phyloP scores from a whole-genome alignment of 2,329 filamentous ascomycete species.

The Lasiodiplodia theobromae region DNA sequence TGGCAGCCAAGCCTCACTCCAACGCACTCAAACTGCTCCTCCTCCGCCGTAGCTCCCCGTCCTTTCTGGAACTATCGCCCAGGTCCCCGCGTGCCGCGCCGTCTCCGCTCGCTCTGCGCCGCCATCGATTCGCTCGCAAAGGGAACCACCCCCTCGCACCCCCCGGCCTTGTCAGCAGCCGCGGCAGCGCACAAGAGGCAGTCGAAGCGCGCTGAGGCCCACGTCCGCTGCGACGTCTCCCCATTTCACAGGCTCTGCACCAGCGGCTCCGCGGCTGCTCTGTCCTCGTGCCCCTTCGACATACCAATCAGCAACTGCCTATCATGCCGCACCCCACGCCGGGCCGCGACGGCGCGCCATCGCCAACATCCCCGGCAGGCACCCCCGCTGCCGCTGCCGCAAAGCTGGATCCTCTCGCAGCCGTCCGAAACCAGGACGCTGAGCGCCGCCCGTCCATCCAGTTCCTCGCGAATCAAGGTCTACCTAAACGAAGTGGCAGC shows the following conservation, averaged over 20 bases:
- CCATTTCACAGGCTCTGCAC: slow-evolving; percentile 16
- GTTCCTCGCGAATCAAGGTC: slow-evolving; percentile 44
- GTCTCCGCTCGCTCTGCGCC: neutral
- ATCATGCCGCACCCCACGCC: slow-evolving; percentile 32
- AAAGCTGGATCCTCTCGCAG: slow-evolving; percentile 40
- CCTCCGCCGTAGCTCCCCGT: slow-evolving; percentile 11
- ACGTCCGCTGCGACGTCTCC: slow-evolving; percentile 12
- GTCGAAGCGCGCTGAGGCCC: slow-evolving; percentile 17
- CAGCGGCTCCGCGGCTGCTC: slow-evolving; percentile 19
- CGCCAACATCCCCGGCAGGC: slow-evolving; percentile 33
- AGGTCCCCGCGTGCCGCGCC: neutral
- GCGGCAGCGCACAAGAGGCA: slow-evolving; percentile 13
- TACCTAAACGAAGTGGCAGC: slow-evolving; percentile 32
- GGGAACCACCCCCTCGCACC: neutral
- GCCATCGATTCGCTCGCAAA: slow-evolving; percentile 12
- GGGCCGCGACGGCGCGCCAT: slow-evolving; percentile 14
- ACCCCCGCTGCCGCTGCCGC: slow-evolving; percentile 31
- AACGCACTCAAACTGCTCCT: slow-evolving; percentile 17
- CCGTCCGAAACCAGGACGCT: slow-evolving; percentile 34
- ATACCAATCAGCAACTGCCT: slow-evolving; percentile 27
- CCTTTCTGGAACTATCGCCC: neutral
- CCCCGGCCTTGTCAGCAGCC: slow-evolving; percentile 18
- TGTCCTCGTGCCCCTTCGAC: slow-evolving; percentile 18
- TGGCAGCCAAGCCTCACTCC: slow-evolving; percentile 21
- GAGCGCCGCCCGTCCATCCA: slow-evolving; percentile 48